A percentile compares a stretch with the other conserved stretches of the same genome.
Conservation (phyloP, 495 filamentous ascomycete genomes). For the Podospora pseudoanserina region DNA sequence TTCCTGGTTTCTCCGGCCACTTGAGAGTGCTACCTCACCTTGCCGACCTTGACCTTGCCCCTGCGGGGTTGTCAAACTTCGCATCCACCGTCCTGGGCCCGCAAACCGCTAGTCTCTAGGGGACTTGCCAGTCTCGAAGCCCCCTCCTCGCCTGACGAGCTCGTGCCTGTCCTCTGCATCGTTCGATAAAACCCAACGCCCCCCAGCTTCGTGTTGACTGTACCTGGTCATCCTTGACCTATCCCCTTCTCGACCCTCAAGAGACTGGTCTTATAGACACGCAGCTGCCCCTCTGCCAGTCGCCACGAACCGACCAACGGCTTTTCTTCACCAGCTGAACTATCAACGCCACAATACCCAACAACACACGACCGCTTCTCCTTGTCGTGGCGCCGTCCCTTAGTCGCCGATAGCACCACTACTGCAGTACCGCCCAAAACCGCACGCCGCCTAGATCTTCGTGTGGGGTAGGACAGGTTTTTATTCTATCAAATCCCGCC, state of each 20-base stretch:
- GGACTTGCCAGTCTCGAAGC: not conserved
- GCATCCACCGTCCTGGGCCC: slow-evolving; percentile 16
- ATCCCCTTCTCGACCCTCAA: not conserved
- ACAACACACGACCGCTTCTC: not conserved
- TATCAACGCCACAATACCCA: not conserved
- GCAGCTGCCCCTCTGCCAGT: not conserved
- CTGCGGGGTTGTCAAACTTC: slow-evolving; percentile 17
- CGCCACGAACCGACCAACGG: not conserved
- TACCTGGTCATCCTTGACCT: not conserved
- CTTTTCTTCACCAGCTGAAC: not conserved
- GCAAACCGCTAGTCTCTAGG: slow-evolving; percentile 3
- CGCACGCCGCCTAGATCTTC: not conserved
- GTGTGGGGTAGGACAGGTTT: not conserved
- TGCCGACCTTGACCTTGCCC: not conserved
- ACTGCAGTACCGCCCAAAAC: not conserved
- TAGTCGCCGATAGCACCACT: not conserved
- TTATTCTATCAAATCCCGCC: not conserved
- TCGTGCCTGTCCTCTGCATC: not conserved
- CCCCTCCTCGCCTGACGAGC: not conserved
- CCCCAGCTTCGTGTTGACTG: not conserved
- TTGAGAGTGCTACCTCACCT: not conserved
- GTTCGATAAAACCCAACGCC: not conserved
- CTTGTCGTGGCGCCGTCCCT: not conserved
- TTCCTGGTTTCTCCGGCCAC: slow-evolving; percentile 3
- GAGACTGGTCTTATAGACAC: not conserved